Percentiles rank a stretch among this genome's conserved stretches.
Evolutionary conservation across 768 basidiomycete genomes (phyloP).

Genomic region (Cantharellus anzutake): DNA sequence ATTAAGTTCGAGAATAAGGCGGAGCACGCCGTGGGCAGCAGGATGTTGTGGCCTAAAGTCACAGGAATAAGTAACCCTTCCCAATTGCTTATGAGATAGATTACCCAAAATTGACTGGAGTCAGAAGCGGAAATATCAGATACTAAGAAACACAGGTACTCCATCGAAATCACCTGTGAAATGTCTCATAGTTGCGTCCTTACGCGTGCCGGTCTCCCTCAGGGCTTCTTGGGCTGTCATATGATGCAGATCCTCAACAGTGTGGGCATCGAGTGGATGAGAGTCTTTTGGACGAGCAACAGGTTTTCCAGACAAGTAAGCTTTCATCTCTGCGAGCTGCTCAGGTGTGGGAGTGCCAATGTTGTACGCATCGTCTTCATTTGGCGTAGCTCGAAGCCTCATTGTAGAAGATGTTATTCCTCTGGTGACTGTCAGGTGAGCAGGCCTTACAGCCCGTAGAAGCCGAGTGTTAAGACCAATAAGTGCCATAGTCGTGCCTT

Average conservation of each 20-base stretch:
- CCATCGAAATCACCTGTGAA: conserved; percentile 50
- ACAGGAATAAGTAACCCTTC: no score
- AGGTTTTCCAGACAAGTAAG: background rate
- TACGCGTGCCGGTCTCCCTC: conserved; percentile 46
- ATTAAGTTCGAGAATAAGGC: conserved; percentile 92
- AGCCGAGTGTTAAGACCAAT: no score
- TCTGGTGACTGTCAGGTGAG: background rate
- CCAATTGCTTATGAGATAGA: no score
- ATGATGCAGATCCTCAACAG: conserved; percentile 71
- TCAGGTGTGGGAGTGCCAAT: background rate
- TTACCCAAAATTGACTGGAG: conserved; percentile 78
- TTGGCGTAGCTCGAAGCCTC: background rate
- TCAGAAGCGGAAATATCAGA: background rate
- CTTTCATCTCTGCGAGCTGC: background rate
- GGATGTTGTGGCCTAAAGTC: conserved; percentile 80
- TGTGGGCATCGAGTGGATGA: conserved; percentile 19
- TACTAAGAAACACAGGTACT: background rate
- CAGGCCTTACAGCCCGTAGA: background rate
- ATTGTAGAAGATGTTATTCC: background rate
- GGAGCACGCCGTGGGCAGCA: conserved; percentile 94
- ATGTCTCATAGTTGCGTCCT: conserved; percentile 73
- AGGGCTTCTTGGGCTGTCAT: conserved; percentile 66
- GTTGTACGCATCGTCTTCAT: background rate
- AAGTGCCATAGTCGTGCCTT: no score
- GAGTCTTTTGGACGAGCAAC: background rate